Evolutionary conservation across 805 yeast species (phyloP).

Genomic region (Candida nanaspora): DNA sequence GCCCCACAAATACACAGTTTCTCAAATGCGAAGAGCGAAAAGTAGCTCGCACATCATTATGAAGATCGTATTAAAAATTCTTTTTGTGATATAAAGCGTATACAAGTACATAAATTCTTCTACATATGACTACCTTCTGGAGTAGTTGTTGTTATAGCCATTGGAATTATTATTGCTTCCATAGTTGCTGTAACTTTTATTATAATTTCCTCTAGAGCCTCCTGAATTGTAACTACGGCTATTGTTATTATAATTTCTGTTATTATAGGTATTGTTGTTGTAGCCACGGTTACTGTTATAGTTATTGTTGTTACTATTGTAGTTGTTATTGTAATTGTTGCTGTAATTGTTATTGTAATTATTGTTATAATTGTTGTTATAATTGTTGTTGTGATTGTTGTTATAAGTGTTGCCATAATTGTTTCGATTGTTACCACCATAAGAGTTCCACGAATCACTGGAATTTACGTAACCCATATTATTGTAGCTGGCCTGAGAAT

Average conservation of each 20-base stretch:
- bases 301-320: conserved; percentile 11
- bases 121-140: too few relatives aligned
- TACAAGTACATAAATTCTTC: too few relatives aligned
- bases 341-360: conserved; percentile 7
- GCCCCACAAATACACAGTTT: too few relatives aligned
- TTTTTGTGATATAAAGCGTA: too few relatives aligned
- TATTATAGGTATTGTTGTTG: conserved; percentile 3
- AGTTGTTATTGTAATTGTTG: conserved; percentile 9
- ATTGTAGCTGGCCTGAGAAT: conserved; percentile 9
- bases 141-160: conserved; percentile 3
- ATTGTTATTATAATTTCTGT: conserved; percentile 7
- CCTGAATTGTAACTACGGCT: conserved; percentile 3
- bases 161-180: background rate
- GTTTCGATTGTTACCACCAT: conserved; percentile 6
- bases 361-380: conserved; percentile 13
- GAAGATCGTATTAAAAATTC: too few relatives aligned
- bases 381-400: conserved; percentile 11
- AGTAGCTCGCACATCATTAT: too few relatives aligned
- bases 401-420: conserved; percentile 8
- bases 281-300: conserved; percentile 8
- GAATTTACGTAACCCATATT: conserved; percentile 5
- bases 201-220: background rate
- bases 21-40: too few relatives aligned
- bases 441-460: conserved; percentile 4
- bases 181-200: conserved; percentile 2